Base-by-base conservation (phyloP, 2,329 filamentous ascomycete genomes). In the Xylogone sp. region DNA sequence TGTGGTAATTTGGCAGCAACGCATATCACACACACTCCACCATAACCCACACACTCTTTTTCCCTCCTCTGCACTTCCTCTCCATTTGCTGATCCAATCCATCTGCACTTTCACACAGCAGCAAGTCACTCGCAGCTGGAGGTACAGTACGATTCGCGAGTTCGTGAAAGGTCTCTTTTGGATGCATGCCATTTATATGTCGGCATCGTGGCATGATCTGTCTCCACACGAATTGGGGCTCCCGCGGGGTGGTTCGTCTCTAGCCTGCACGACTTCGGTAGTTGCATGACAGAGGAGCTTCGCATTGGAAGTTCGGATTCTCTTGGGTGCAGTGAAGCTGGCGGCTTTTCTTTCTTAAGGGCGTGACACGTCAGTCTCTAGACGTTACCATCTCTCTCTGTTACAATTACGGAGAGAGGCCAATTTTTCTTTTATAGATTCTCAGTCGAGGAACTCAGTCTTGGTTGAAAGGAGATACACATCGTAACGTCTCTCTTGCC, bases 351-450 rank as follows among this genome's bases (percentile, higher is more conserved):
- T 21, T 10, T 21, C 20, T 21, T 16, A 29, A 56, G 51, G 46
- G 49, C 53, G 48, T 52, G 60, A 65, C 63, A 66, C 63, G 63
- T 66, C 63, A 66, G 61, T 61, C 34, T 39, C 34, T 39, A 16
- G 34, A 39, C 34, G 34, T 39, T 7, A 20, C 45, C 31, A 10
- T 39, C 12, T 39, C 12, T 16, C n/a, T n/a, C n/a, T n/a, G n/a
- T n/a, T n/a, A n/a, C n/a, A n/a, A n/a, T n/a, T n/a, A n/a, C n/a
- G n/a, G n/a, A n/a, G n/a, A n/a, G n/a, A n/a, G n/a, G n/a, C n/a
- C n/a, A n/a, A n/a, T n/a, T n/a, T n/a, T n/a, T n/a, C n/a, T n/a
- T 39, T 16, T 39, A 39, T 13, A 39, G 34, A 39, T 5, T 39
- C 34, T 39, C 34, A 16, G 34, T 13, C 34, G 12, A 16, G 34